Conservation (phyloP, 2,329 filamentous ascomycete species). For the Penicillium sp. region DNA sequence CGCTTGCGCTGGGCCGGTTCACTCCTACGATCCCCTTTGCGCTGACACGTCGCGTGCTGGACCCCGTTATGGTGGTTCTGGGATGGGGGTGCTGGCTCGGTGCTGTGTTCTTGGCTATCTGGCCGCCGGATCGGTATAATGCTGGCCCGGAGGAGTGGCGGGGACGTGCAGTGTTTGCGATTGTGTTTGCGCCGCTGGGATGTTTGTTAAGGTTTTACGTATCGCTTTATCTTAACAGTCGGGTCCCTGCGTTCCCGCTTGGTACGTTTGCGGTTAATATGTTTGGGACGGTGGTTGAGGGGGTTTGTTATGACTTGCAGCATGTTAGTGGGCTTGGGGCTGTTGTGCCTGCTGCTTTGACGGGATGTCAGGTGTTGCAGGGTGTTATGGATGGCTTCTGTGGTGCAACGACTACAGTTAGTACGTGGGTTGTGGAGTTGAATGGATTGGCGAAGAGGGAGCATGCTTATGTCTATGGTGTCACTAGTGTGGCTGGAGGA, state of each 20-base stretch:
- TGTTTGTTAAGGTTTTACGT: constrained; percentile 74
- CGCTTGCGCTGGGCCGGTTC: constrained; percentile 58
- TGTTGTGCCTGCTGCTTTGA: constrained; percentile 32
- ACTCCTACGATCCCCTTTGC: constrained; percentile 62
- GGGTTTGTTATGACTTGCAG: constrained; percentile 76
- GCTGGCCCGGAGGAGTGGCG: constrained; percentile 64
- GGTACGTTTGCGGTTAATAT: constrained; percentile 86
- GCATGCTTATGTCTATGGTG: constrained; percentile 64
- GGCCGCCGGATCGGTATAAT: constrained; percentile 61
- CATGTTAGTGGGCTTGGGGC: constrained; percentile 57
- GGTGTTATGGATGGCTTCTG: constrained; percentile 69
- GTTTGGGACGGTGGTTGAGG: constrained; percentile 71
- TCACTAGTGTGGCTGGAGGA: constrained; percentile 48
- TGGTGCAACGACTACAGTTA: constrained; percentile 65
- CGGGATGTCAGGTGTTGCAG: constrained; percentile 67
- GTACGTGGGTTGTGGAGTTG: constrained; percentile 66
- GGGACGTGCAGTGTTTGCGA: constrained; percentile 69
- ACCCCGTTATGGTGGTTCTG: constrained; percentile 64
- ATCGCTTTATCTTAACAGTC: constrained; percentile 69
- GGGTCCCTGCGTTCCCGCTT: constrained; percentile 69
- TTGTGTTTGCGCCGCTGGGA: constrained; percentile 80
- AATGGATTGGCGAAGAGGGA: constrained; percentile 50
- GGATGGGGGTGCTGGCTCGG: constrained; percentile 76
- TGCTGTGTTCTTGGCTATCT: constrained; percentile 68
- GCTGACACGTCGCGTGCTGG: constrained; percentile 60